Evolutionary conservation across 108 stramenopile genomes (phyloP).

Genomic region (Heterococcus sp.): DNA sequence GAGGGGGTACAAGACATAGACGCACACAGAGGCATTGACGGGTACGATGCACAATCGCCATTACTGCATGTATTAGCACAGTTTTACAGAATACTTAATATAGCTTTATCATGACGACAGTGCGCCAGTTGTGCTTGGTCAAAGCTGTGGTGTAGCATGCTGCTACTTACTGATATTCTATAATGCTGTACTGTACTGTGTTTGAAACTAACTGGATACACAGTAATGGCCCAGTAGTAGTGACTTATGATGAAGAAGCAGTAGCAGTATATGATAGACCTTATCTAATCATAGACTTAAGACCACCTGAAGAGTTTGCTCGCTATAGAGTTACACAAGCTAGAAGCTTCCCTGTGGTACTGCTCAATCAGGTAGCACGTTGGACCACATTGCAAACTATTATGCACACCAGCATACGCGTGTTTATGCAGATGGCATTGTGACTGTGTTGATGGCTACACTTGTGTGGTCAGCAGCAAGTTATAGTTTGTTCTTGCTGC

Average conservation of each 20-base stretch:
- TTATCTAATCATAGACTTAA: conserved; percentile 35
- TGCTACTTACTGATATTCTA: not conserved
- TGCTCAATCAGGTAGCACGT: not conserved
- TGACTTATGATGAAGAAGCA: conserved; percentile 21
- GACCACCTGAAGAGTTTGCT: conserved; percentile 12
- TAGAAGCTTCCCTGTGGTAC: not conserved
- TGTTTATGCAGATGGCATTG: too few relatives aligned
- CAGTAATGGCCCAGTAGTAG: conserved; percentile 25
- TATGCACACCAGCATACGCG: too few relatives aligned
- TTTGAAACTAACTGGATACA: not conserved
- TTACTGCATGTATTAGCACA: too few relatives aligned
- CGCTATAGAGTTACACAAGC: conserved; percentile 8
- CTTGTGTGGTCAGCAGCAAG: too few relatives aligned
- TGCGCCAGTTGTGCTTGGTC: too few relatives aligned
- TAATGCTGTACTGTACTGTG: not conserved
- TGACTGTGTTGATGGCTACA: too few relatives aligned
- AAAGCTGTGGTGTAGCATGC: too few relatives aligned
- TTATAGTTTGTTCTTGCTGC: too few relatives aligned
- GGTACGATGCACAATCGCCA: too few relatives aligned
- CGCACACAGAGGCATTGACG: conserved; percentile 27
- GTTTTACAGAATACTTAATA: too few relatives aligned
- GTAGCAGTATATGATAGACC: conserved; percentile 23
- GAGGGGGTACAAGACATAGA: conserved; percentile 40
- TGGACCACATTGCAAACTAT: too few relatives aligned
- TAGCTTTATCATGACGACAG: too few relatives aligned